phyloP scores from a whole-genome alignment of 495 filamentous ascomycete genomes.

The Saxispiralis lemnorum region DNA sequence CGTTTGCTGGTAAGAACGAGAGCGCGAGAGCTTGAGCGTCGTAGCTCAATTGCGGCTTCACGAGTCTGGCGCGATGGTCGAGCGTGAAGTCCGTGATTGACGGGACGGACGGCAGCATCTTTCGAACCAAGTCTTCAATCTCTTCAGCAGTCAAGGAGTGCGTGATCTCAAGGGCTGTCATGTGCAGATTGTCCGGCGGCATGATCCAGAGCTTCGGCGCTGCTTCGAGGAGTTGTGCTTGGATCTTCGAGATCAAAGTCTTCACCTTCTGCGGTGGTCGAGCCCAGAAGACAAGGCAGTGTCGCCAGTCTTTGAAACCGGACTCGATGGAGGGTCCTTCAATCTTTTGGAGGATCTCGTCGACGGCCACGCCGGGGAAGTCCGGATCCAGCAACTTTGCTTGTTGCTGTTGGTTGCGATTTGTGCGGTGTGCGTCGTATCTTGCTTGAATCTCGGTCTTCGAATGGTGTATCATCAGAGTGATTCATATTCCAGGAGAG shows the following conservation, averaged over 20 bases:
- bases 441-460: slow-evolving; percentile 52
- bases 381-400: slow-evolving; percentile 45
- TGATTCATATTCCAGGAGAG: neutral
- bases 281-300: slow-evolving; percentile 79
- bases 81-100: slow-evolving; percentile 45
- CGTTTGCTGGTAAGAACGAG: slow-evolving; percentile 63
- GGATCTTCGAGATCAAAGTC: slow-evolving; percentile 47
- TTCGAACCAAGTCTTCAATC: slow-evolving; percentile 39
- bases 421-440: slow-evolving; percentile 55
- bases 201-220: slow-evolving; percentile 69
- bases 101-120: slow-evolving; percentile 31
- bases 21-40: slow-evolving; percentile 72
- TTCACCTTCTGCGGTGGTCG: slow-evolving; percentile 55
- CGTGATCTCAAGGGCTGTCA: slow-evolving; percentile 69
- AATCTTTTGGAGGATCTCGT: slow-evolving; percentile 55
- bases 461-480: neutral
- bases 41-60: slow-evolving; percentile 68
- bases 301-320: slow-evolving; percentile 48
- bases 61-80: slow-evolving; percentile 47
- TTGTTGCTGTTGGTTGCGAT: slow-evolving; percentile 53
- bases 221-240: slow-evolving; percentile 38
- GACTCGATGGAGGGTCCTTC: slow-evolving; percentile 41
- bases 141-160: slow-evolving; percentile 47
- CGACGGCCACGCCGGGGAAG: slow-evolving; percentile 56
- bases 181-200: slow-evolving; percentile 56